These are phyloP conservation scores for Cucurbita maxima DNA, from an alignment of 306 rosid species.

Conservation along the genomic window DNA sequence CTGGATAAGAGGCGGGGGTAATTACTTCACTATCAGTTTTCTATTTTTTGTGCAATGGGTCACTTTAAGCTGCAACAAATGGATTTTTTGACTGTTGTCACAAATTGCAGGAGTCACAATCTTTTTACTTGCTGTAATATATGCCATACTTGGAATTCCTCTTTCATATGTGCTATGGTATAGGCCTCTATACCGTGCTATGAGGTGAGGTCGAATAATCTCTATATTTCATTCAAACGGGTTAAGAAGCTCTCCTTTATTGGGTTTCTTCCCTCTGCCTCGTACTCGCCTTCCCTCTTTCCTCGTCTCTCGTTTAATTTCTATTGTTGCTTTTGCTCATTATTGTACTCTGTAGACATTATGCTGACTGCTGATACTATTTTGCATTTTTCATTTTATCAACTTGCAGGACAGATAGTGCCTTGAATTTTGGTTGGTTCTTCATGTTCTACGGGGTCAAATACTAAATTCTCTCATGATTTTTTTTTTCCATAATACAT, in stretches of 20 bases:
- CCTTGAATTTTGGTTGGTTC: conserved; percentile 88
- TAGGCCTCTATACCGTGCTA: conserved; percentile 93
- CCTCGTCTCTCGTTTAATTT: not conserved
- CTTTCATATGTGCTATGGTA: conserved; percentile 94
- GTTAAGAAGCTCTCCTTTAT: not conserved
- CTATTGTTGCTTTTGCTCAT: not conserved
- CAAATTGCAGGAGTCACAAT: conserved; percentile 63
- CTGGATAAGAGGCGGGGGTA: conserved; percentile 95
- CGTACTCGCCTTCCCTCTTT: not conserved
- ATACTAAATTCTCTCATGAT: conserved; percentile 9
- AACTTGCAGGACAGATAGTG: conserved; percentile 90
- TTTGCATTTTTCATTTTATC: conserved; percentile 1
- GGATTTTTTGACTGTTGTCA: conserved; percentile 13
- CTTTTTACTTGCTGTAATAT: conserved; percentile 90
- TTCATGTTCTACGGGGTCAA: conserved; percentile 85
- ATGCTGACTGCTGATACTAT: not conserved
- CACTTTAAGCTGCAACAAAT: not conserved
- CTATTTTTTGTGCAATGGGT: not conserved
- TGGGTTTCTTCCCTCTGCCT: not conserved
- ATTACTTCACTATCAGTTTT: conserved; percentile 12
- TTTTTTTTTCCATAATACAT: not conserved
- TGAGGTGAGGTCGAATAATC: conserved; percentile 39
- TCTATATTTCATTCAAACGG: not conserved
- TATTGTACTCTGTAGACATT: not conserved
- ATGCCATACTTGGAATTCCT: conserved; percentile 78